Percentiles rank a stretch among this genome's conserved stretches.
phyloP scores from a whole-genome alignment of 169 alveolate genomes.

The Theileria equi region DNA sequence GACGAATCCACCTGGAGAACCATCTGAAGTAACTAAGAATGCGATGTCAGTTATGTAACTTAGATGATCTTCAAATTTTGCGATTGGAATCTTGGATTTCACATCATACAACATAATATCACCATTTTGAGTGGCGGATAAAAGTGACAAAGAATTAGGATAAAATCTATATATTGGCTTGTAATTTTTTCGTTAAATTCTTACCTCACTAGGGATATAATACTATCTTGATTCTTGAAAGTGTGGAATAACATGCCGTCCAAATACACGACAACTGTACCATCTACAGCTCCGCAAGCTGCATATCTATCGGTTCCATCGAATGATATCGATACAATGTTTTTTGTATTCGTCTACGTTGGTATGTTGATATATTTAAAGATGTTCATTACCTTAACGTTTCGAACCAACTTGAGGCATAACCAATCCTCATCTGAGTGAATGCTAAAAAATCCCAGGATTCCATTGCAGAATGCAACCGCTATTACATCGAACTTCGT shows the following conservation, averaged over 20 bases:
- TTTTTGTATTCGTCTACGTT: constrained; percentile 19
- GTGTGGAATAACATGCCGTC: constrained; percentile 7
- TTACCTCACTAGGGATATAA: constrained; percentile 28
- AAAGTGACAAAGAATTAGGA: constrained; percentile 17
- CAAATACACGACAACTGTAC: constrained; percentile 45
- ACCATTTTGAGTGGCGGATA: constrained; percentile 36
- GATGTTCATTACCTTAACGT: constrained; percentile 9
- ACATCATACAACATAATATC: constrained; percentile 49
- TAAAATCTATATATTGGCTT: constrained; percentile 5
- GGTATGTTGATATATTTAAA: background rate
- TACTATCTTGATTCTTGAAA: constrained; percentile 28
- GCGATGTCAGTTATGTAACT: constrained; percentile 43
- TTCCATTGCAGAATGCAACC: constrained; percentile 37
- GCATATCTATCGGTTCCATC: constrained; percentile 20
- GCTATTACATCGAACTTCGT: constrained; percentile 17
- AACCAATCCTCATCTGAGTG: constrained; percentile 17
- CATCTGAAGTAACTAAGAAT: constrained; percentile 30
- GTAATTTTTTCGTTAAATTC: background rate
- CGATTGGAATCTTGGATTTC: constrained; percentile 14
- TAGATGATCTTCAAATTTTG: constrained; percentile 55
- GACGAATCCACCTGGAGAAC: constrained; percentile 27
- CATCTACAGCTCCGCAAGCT: constrained; percentile 54
- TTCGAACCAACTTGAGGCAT: constrained; percentile 2
- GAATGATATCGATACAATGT: constrained; percentile 21
- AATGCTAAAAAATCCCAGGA: constrained; percentile 31